Percentiles rank a stretch among this genome's conserved stretches.
These are phyloP conservation scores for Monosporascus sp. DNA, from an alignment of 2,329 filamentous ascomycete species.

Conservation along the genomic window DNA sequence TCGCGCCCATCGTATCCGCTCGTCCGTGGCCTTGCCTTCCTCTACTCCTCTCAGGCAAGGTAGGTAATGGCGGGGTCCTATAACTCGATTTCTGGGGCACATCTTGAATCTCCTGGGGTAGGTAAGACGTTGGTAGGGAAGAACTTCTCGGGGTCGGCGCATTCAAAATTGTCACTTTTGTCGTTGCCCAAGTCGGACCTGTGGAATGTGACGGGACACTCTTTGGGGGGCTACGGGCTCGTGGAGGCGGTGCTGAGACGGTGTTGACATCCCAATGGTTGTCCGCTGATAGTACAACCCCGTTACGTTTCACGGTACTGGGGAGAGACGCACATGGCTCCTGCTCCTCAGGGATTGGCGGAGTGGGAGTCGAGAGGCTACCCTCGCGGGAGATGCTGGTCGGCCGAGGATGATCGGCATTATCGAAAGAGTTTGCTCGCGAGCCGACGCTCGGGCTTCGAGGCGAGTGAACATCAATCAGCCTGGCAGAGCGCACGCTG, in stretches of 20 bases:
- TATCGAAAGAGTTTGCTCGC: constrained; percentile 42
- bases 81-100: constrained; percentile 13
- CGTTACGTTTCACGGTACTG: constrained; percentile 11
- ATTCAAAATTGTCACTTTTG: constrained; percentile 17
- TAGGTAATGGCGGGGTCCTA: constrained; percentile 22
- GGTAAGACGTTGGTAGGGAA: background rate
- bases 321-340: constrained; percentile 5
- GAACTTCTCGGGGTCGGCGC: constrained; percentile 4
- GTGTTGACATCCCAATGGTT: constrained; percentile 7
- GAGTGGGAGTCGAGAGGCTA: constrained; percentile 29
- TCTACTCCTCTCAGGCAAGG: constrained; percentile 24
- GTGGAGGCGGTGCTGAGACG: constrained; percentile 9
- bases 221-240: constrained; percentile 14
- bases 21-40: constrained; percentile 17
- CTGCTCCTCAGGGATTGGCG: constrained; percentile 36
- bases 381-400: constrained; percentile 35
- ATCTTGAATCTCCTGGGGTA: constrained; percentile 16
- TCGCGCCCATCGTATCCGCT: constrained; percentile 6
- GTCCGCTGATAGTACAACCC: constrained; percentile 8
- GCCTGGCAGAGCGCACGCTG: constrained; percentile 50
- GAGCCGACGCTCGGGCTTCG: constrained; percentile 44
- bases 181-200: constrained; percentile 10
- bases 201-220: constrained; percentile 9
- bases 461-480: constrained; percentile 50
- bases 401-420: constrained; percentile 35